Conservation (phyloP, 2,329 filamentous ascomycete genomes). For the Chaetothyriales sp. region DNA sequence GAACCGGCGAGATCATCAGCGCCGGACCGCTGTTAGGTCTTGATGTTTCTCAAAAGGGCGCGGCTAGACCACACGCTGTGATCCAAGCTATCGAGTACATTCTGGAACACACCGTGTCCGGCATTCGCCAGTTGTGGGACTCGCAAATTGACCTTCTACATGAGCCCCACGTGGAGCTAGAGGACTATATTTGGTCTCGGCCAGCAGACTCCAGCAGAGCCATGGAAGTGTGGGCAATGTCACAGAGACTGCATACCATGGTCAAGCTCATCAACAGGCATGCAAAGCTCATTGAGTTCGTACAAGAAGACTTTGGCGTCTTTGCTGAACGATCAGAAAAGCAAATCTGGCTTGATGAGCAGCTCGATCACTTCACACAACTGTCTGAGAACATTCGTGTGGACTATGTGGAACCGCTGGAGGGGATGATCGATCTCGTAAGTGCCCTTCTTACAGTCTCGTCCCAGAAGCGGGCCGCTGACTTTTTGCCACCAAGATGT, state of each 20-base stretch:
- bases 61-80: neutral
- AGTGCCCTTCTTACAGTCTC: too few species aligned
- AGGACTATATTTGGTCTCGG: slow-evolving; percentile 40
- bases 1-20: slow-evolving; percentile 3
- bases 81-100: slow-evolving; percentile 1
- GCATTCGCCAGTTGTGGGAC: slow-evolving; percentile 5
- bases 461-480: too few species aligned
- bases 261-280: slow-evolving; percentile 40
- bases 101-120: slow-evolving; percentile 3
- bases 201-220: slow-evolving; percentile 40
- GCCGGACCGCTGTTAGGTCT: slow-evolving; percentile 2
- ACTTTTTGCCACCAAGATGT: slow-evolving; percentile 15
- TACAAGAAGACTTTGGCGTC: slow-evolving; percentile 31
- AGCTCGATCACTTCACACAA: slow-evolving; percentile 31
- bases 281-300: slow-evolving; percentile 25
- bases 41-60: neutral
- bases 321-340: slow-evolving; percentile 30
- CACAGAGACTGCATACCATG: slow-evolving; percentile 38
- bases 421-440: slow-evolving; percentile 27
- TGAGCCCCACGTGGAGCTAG: slow-evolving; percentile 20
- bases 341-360: slow-evolving; percentile 28
- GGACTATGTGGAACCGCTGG: slow-evolving; percentile 38
- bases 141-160: slow-evolving; percentile 4
- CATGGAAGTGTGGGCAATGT: slow-evolving; percentile 40
- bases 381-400: slow-evolving; percentile 36